Base-by-base conservation (phyloP, 768 basidiomycete genomes). In the Rhizopogon salebrosus region DNA sequence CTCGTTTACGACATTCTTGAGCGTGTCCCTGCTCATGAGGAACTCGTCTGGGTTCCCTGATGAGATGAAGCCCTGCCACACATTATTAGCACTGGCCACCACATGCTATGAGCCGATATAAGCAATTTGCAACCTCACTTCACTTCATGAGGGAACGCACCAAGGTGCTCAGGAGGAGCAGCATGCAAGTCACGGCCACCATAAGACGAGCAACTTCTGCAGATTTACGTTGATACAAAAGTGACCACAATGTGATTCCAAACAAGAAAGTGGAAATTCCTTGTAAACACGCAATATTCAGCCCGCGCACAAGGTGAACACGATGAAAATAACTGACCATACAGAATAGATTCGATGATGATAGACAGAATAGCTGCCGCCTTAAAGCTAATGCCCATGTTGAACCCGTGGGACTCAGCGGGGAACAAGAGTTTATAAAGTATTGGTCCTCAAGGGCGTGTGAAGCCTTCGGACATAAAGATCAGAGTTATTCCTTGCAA, bases 1-100 rank as follows among this genome's bases (percentile, higher is more conserved):
- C 10, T 18, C 27, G 43, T 55, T 59, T 6, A 54, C 18, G 14
- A 54, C 45, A 48, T 56, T 58, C 26, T 51, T 55, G 24, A 53
- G 40, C 11, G 40, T 52, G 26, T 41, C 29, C 20, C 20, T n/a
- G n/a, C 6, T 42, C 0, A 3, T 29, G 18, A 52, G 42, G 41
- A 41, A 52, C 29, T 0, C 13, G 1, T 41, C 27, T 10, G 40
- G 9, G 26, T 29, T 29, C 26, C 16, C 38, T 20, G 24, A 52
- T 5, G 51, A 18, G 18, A 52, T 23, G 39, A 49, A 52, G 20
- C 40, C 41, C 18, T 24, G 23, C 40, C 36, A 52, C 3, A 52
- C 29, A 34, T 20, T 10, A 18, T 42, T 41, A 13, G n/a, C 39
- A 29, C 26, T 35, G 6, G 29, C 42, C 10, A 52, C 34, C n/a